phyloP scores from a whole-genome alignment of 2,329 filamentous ascomycete genomes.

The Amauroascus niger region DNA sequence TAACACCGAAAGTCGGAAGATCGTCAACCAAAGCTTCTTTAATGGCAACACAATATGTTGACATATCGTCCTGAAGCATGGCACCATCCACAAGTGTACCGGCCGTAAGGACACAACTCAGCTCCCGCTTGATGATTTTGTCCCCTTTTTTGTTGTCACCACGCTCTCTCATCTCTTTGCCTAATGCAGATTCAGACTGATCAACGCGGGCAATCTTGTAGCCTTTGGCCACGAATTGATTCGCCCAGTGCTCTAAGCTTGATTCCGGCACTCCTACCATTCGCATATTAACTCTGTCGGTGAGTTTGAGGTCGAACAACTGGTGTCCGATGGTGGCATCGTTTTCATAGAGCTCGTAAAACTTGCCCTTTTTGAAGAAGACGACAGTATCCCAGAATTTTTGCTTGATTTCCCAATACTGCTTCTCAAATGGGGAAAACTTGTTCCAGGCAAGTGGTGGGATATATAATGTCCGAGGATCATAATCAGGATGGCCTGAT shows the following conservation, averaged over 20 bases:
- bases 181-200: constrained; percentile 89
- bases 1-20: constrained; percentile 75
- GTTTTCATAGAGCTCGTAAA: constrained; percentile 96
- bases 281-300: constrained; percentile 96
- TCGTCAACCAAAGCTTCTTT: constrained; percentile 66
- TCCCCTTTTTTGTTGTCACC: constrained; percentile 63
- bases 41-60: constrained; percentile 89
- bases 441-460: constrained; percentile 68
- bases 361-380: constrained; percentile 99
- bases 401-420: constrained; percentile 99
- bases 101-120: constrained; percentile 81
- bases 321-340: constrained; percentile 95
- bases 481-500: constrained; percentile 73
- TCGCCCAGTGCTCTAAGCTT: constrained; percentile 93
- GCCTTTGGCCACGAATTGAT: constrained; percentile 95
- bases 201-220: constrained; percentile 96
- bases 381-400: constrained; percentile 97
- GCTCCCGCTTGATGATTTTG: constrained; percentile 84
- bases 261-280: constrained; percentile 98
- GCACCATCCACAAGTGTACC: constrained; percentile 90
- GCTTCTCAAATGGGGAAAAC: constrained; percentile 91
- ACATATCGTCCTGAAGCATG: constrained; percentile 97
- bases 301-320: constrained; percentile 93
- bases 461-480: constrained; percentile 82
- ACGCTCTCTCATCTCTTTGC: constrained; percentile 97